Percentiles rank a stretch among this genome's conserved stretches.
phyloP scores from a whole-genome alignment of 148 eudicot genomes.

The Limonium bicolor region DNA sequence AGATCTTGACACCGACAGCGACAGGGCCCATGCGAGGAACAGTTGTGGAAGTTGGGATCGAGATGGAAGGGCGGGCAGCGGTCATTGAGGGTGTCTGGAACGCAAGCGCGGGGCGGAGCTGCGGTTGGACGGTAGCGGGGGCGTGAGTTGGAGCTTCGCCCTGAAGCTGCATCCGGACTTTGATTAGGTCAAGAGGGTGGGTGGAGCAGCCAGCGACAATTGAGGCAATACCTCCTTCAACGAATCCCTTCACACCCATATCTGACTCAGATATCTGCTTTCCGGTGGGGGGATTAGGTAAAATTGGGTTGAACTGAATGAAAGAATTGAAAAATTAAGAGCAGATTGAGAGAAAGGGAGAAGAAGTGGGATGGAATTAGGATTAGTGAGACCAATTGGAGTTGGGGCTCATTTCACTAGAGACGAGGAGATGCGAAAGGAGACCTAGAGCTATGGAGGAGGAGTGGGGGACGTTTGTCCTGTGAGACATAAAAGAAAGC shows the following conservation, averaged over 20 bases:
- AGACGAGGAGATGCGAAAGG: conserved; percentile 63
- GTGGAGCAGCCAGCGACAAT: neutral
- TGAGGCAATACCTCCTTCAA: conserved; percentile 1
- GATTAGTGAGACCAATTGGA: conserved; percentile 26
- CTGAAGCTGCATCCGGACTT: neutral
- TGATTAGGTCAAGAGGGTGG: conserved; percentile 1
- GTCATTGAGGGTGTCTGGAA: too few relatives aligned
- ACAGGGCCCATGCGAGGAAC: conserved; percentile 17
- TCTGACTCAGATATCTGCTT: too few relatives aligned
- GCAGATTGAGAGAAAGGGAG: too few relatives aligned
- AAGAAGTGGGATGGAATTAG: neutral
- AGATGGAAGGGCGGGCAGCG: too few relatives aligned
- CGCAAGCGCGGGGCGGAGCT: conserved; percentile 30
- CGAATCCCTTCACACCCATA: conserved; percentile 1
- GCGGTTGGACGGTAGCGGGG: neutral
- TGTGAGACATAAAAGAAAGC: conserved; percentile 47
- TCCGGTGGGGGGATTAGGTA: too few relatives aligned
- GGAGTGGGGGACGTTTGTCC: conserved; percentile 46
- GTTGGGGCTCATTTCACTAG: conserved; percentile 43
- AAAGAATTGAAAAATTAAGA: too few relatives aligned
- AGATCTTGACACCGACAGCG: conserved; percentile 20
- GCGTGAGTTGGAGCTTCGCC: neutral
- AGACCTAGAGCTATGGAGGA: conserved; percentile 40
- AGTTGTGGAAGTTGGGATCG: neutral
- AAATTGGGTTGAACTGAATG: too few relatives aligned